Base-by-base conservation (phyloP, 495 filamentous ascomycete genomes). In the Penicillium roqueforti region DNA sequence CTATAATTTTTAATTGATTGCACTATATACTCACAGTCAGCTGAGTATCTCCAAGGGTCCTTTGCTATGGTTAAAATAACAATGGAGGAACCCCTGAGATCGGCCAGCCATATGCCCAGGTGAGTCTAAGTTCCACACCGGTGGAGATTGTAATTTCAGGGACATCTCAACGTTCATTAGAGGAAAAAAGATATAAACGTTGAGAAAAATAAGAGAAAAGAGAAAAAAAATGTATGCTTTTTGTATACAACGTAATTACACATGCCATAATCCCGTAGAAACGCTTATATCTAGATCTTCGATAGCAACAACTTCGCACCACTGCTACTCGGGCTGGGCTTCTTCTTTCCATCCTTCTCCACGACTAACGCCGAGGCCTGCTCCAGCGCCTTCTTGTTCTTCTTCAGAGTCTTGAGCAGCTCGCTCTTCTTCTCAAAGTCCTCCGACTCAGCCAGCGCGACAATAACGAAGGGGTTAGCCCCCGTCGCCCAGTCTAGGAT, bases 401-500 rank as follows among this genome's bases (percentile, higher is more conserved):
- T 80, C 67, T 81, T 83, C 54, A 95, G 71, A 4, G 71, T 77
- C 63, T 84, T 79, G 53, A 85, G 60, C 29, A 95, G 68, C 50
- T 87, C 85, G 14, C 72, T 73, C 66, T 81, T 83, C 58, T 82
- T 75, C 20, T 76, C 73, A 61, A 96, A 97, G 45, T 87, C 87
- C 4, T 86, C 81, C 2, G 87, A 82, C 70, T 97, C 95, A 13
- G 91, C 58, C 45, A 98, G 68, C 1, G 80, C 86, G 19, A 97
- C 76, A 13, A 95, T 78, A 11, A 95, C 86, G 59, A 95, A 97
- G 1, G 83, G 84, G 49, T 89, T 87, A 1, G 82, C 76, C 2
- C 92, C 87, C 0, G 82, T 89, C 1, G 95, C 95, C 93, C 93
- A 98, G n/a, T 83, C 69, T 59, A 91, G 61, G 37, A 95, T 73